Evolutionary conservation across 306 rosid genomes (phyloP), one percentile per base, ranked within the genome.

Genomic region (Lablab purpureus): DNA sequence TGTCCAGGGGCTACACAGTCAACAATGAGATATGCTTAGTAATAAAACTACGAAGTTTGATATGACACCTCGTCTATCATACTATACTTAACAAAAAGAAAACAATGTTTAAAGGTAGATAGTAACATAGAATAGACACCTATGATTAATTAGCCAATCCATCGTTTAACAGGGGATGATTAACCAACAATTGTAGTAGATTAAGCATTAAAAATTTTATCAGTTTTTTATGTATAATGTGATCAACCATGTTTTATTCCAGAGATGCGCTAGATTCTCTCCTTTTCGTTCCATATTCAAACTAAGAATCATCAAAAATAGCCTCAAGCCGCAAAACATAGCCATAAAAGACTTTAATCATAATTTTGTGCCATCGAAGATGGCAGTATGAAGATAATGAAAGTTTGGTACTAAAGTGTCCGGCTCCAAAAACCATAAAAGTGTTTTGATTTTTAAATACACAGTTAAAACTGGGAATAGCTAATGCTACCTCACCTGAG

Each of bases 1-100:
- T 96, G 83, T 96, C 99, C 82, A 96, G 89, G 79, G 99, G 98
- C 99, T 96, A 79, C 91, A 90, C 21, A 67, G 81, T 68, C 46
- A 65, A 81, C 80, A 79, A 88, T 71, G 81, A 87, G 74, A 76
- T 62, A 59, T 63, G 71, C 78, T 74, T 21, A 41, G 78, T 47
- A 87, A 85, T 79, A 87, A 69, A 81, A 64, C 80, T 71, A 28
- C 54, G 40, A 76, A 72, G 51, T 59, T 77, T 28, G 69, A 66
- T 60, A 37, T 67, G 69, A 73, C 14, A 76, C 21, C 40, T 12
- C 11, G 58, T 86, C 27, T 19, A 54, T 47, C 46, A 80, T 46
- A 56, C 70, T 66, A 18, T 69, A 21, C 64, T 54, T 64, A 72
- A 65, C 81, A 75, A 64, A 71, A 56, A 28, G 36, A 36, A 74